Evolutionary conservation across 169 alveolate genomes (phyloP), one percentile per base, ranked within the genome.

Genomic region (Fabrea salina): DNA sequence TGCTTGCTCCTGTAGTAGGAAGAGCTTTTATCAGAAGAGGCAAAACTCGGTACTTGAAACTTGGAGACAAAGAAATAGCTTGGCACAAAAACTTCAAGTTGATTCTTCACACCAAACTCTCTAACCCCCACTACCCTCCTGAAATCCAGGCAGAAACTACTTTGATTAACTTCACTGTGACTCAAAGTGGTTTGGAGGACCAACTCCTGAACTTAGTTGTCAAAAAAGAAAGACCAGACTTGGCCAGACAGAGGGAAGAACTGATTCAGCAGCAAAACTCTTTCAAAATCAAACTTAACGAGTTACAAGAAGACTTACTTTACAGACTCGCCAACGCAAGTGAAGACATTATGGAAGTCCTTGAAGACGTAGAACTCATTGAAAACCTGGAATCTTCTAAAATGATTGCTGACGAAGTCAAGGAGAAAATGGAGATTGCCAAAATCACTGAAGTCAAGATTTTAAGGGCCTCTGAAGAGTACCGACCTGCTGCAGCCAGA

Each of bases 61-160:
- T 97, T 57, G 98, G 97, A 56, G 98, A 96, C 77, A 93, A 97
- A 85, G 97, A 94, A 80, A 86, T 95, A 53, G 90, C 89, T 57
- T 90, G 93, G 49, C 90, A 90, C 75, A 91, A 94, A 70, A 88
- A 90, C 75, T 97, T 97, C 94, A 87, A 88, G 61, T 93, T 97
- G 43, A 92, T 94, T 82, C 80, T 97, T 92, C 98, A 95, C 83
- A 97, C 99, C 40, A 94, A 97, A 88, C 86, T 97, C 40, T 92
- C 98, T 27, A 97, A 97, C 72, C 99, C 99, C 8, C 99, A 97
- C 82, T 97, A 95, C 84, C 98, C 97, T 35, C 99, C 99, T 32
- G 99, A 97, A 93, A 93, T 97, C 54, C 96, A 95, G 83, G 98
- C 99, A 16, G 98, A 96, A 68, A 94, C 97, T 50, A 94, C 98